Evolutionary conservation across 331 rosid species (phyloP).

Genomic region (Prunus yedoensis): DNA sequence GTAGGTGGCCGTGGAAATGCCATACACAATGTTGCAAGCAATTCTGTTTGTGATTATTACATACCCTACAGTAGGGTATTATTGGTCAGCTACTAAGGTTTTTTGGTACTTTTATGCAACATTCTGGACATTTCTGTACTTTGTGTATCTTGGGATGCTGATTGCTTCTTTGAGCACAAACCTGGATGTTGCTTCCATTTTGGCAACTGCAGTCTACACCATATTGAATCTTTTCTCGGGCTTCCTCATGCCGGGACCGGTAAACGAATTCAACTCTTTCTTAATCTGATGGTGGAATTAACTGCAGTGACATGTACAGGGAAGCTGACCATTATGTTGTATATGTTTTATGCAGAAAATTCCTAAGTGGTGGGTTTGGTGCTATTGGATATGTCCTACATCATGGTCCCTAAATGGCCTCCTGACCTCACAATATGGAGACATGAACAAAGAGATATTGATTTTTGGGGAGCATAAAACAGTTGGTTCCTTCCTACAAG

Average conservation of each 20-base stretch:
- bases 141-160: constrained; percentile 82
- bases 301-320: background rate
- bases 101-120: constrained; percentile 87
- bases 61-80: constrained; percentile 77
- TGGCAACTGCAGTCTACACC: constrained; percentile 75
- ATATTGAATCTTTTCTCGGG: constrained; percentile 84
- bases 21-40: constrained; percentile 69
- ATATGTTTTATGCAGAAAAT: constrained; percentile 61
- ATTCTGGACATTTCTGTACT: constrained; percentile 72
- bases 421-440: constrained; percentile 89
- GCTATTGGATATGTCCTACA: constrained; percentile 75
- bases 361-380: constrained; percentile 96
- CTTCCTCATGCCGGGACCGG: constrained; percentile 84
- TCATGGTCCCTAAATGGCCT: constrained; percentile 84
- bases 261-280: constrained; percentile 37
- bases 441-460: constrained; percentile 39
- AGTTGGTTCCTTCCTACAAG: constrained; percentile 54
- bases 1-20: constrained; percentile 83
- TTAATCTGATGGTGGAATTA: background rate
- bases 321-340: background rate
- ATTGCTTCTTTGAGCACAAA: constrained; percentile 60
- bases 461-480: constrained; percentile 61
- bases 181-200: constrained; percentile 58
- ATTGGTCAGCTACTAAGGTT: constrained; percentile 58
- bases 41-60: constrained; percentile 60